Evolutionary conservation across 2,329 filamentous ascomycete species (phyloP), one percentile per base, ranked within the genome.

Genomic region (Aspergillus bombycis): DNA sequence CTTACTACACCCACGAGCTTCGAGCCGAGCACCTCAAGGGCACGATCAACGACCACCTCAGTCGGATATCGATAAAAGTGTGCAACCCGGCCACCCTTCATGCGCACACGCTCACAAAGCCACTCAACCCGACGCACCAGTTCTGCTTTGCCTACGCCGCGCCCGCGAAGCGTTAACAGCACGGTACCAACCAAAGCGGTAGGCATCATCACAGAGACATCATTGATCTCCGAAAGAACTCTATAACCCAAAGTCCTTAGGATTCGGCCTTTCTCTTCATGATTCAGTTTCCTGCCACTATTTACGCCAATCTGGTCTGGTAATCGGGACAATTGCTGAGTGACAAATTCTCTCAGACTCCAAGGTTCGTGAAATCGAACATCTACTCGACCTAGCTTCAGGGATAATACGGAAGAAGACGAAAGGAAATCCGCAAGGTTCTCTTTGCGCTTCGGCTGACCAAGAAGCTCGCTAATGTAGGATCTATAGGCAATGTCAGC

Each of bases 151-250:
- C 95, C 94, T 0, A 98, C 94, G 23, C 95, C 95, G 56, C 95
- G 89, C 0, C 95, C 95, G 72, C 95, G 88, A 4, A 99, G 85
- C 0, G 95, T 99, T 16, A 99, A 83, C 0, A 99, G 83, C 0
- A 98, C 92, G 0, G 95, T 99, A 7, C 95, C 95, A 30, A 99
- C 96, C 50, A 99, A 84, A 0, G 95, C 94, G 0, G 95, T 98
- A 0, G 95, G 95, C 95, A 99, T 99, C 55, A 99, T 93, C 0
- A 99, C 95, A 0, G 94, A 97, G 2, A 97, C 94, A 38, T 90
- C 88, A 74, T 99, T 99, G 80, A 99, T 99, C 72, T 99, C 92
- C 0, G 91, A 90, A 2, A 99, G 83, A 0, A 98, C 93, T 70
- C 92, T 91, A 80, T 97, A 99, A 1, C 95, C 95, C 61, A 99